phyloP scores from a whole-genome alignment of 768 basidiomycete genomes.

The Pilatotrama ljubarskyi region DNA sequence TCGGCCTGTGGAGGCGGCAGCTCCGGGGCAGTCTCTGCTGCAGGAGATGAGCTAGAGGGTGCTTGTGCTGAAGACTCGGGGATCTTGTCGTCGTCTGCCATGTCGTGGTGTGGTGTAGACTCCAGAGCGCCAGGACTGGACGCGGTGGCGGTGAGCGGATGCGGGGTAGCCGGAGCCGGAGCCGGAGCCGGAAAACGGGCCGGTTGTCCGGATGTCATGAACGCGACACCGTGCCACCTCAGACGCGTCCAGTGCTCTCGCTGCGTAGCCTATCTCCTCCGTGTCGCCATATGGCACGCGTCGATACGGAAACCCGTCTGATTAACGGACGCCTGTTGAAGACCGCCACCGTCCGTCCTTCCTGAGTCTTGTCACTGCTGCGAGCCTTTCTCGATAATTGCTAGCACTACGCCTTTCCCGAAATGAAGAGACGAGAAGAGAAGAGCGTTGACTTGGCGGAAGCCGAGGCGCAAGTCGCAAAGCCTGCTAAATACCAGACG shows the following conservation, averaged over 20 bases:
- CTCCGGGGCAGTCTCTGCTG: background rate
- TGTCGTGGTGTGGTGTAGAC: too few species aligned
- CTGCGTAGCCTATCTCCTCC: background rate
- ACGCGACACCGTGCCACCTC: background rate
- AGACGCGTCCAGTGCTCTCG: background rate
- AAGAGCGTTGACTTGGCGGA: background rate
- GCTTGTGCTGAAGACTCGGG: background rate
- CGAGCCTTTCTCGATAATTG: too few species aligned
- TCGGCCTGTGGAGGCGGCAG: background rate
- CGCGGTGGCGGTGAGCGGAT: background rate
- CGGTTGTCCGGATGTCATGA: background rate
- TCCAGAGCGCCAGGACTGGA: too few species aligned
- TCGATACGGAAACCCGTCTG: too few species aligned
- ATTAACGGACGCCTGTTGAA: too few species aligned
- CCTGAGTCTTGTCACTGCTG: too few species aligned
- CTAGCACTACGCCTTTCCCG: too few species aligned
- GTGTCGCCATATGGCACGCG: background rate
- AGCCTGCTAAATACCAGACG: background rate
- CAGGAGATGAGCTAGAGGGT: background rate
- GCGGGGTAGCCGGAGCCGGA: conserved; percentile 9
- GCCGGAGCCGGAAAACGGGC: background rate
- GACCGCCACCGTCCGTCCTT: too few species aligned
- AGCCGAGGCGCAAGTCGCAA: background rate
- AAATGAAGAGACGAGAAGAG: too few species aligned
- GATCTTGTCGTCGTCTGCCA: conserved; percentile 11